Evolutionary conservation across 2,329 filamentous ascomycete species (phyloP).

Genomic region (Exophiala sp.): DNA sequence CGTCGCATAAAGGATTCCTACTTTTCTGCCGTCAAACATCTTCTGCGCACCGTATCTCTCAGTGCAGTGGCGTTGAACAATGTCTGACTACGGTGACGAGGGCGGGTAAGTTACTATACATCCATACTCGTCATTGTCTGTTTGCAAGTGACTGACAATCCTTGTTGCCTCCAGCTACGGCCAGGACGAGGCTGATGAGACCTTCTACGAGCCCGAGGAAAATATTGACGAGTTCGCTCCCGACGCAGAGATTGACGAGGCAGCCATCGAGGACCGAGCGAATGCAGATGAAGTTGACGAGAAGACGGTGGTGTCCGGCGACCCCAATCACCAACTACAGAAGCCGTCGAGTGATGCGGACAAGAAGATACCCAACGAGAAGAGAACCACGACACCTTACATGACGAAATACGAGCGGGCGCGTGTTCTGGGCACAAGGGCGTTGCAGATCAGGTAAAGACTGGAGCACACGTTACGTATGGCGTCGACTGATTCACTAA

Average conservation of each 20-base stretch:
- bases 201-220: conserved; percentile 54
- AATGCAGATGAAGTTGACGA: conserved; percentile 48
- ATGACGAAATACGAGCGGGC: conserved; percentile 99
- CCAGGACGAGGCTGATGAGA: conserved; percentile 29
- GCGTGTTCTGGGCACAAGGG: conserved; percentile 84
- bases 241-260: conserved; percentile 43
- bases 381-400: conserved; percentile 89
- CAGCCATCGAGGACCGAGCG: conserved; percentile 50
- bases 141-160: conserved; percentile 11
- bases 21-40: neutral
- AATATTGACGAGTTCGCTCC: conserved; percentile 53
- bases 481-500: conserved; percentile 28
- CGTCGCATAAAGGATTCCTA: neutral
- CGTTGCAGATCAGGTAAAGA: conserved; percentile 81
- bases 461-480: neutral
- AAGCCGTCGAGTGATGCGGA: conserved; percentile 56
- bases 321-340: conserved; percentile 38
- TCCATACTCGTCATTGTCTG: neutral
- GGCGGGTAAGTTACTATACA: conserved; percentile 51
- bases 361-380: conserved; percentile 85
- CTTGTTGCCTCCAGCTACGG: conserved; percentile 20
- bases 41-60: neutral
- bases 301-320: conserved; percentile 42
- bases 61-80: conserved; percentile 34
- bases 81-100: conserved; percentile 71